These are phyloP conservation scores for Solanum megistacrolobum DNA, from an alignment of 257 asterid species.

Conservation along the genomic window DNA sequence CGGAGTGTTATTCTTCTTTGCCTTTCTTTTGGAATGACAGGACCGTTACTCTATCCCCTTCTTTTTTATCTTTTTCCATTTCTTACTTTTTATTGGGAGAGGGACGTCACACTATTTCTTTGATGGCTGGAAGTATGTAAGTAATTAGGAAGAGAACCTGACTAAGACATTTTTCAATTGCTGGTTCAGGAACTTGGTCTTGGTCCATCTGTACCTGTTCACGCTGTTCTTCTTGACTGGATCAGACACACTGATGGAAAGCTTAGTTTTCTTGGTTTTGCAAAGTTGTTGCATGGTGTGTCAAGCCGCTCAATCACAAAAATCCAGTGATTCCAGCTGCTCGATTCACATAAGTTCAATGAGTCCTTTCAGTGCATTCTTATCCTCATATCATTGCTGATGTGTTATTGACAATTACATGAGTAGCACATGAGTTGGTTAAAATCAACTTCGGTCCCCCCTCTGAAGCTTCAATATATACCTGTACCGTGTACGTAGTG, in stretches of 20 bases:
- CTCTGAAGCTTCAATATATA: neutral
- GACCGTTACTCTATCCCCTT: neutral
- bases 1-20: neutral
- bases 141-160: neutral
- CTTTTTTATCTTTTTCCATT: neutral
- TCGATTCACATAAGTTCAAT: conserved; percentile 34
- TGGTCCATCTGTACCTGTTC: conserved; percentile 70
- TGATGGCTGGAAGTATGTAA: neutral
- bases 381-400: neutral
- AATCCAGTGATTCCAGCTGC: conserved; percentile 32
- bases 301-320: neutral
- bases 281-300: conserved; percentile 63
- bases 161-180: neutral
- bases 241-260: conserved; percentile 77
- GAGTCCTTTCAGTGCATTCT: neutral
- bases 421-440: neutral
- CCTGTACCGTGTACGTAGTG: neutral
- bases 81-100: neutral
- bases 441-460: neutral
- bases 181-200: conserved; percentile 71
- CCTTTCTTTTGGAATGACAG: neutral
- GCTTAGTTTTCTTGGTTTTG: conserved; percentile 78
- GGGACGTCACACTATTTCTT: neutral
- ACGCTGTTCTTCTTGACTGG: conserved; percentile 86
- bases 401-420: neutral